These are phyloP conservation scores for Globisporangium okanoganense DNA, from an alignment of 352 stramenopile genomes.

Conservation along the genomic window DNA sequence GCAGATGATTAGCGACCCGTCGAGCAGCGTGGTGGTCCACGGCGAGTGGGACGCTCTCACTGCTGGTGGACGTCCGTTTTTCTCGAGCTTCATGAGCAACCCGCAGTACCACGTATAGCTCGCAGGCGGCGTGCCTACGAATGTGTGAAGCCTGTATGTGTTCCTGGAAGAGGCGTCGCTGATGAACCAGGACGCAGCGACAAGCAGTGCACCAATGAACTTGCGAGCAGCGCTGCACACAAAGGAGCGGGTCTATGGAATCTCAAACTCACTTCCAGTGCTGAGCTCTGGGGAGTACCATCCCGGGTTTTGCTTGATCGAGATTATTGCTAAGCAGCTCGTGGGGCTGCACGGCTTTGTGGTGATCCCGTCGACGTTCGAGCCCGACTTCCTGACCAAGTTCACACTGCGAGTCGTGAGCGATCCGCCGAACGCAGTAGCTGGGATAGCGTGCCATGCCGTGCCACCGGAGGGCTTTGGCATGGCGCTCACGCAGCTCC, in stretches of 20 bases:
- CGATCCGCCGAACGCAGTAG: conserved; percentile 34
- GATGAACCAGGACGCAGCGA: conserved; percentile 22
- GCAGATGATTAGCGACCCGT: conserved; percentile 30
- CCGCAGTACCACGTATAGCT: conserved; percentile 64
- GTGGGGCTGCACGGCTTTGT: conserved; percentile 38
- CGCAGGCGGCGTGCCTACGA: not conserved
- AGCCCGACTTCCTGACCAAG: conserved; percentile 28
- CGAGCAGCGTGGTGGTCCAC: conserved; percentile 36
- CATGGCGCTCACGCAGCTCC: conserved; percentile 37
- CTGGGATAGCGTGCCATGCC: conserved; percentile 20
- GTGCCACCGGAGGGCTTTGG: conserved; percentile 53
- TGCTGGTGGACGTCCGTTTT: conserved; percentile 64
- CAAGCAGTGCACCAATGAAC: conserved; percentile 49
- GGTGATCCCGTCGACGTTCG: conserved; percentile 77
- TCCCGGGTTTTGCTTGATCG: conserved; percentile 72
- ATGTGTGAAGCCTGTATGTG: conserved; percentile 40
- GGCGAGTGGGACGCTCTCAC: conserved; percentile 38
- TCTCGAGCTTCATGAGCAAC: conserved; percentile 79
- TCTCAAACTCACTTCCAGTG: conserved; percentile 31
- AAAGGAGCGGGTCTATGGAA: conserved; percentile 37
- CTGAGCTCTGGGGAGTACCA: conserved; percentile 77
- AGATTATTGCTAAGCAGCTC: conserved; percentile 29
- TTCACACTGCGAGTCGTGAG: conserved; percentile 63
- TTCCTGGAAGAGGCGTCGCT: conserved; percentile 59
- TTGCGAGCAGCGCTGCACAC: conserved; percentile 54